Evolutionary conservation across 371 early-diverging fungal species (phyloP), one percentile per base, ranked within the genome.

Genomic region (Coemansia sp.): DNA sequence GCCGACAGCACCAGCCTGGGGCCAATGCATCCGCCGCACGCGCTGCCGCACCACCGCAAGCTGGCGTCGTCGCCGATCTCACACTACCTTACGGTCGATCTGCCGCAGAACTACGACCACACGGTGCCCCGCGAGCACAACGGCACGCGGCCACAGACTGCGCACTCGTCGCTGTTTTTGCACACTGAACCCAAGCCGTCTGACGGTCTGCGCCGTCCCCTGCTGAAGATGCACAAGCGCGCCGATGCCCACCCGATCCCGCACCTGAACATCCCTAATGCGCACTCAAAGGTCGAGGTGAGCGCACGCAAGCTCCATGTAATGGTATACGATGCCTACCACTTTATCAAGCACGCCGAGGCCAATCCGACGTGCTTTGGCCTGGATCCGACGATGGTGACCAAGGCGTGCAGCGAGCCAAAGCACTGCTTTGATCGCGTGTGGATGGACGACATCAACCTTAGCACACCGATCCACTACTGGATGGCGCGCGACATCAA

Each of bases 401-500:
- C 38, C 59, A 47, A 62, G 60, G 45, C 70, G 11, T 75, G 75
- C 26, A 67, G 67, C 49, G 75, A 66, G 13, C 53, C 57, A n/a
- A 66, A 60, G 39, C 52, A 41, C n/a, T 75, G 75, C 51, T 66
- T 63, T 38, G 75, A 75, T 54, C 70, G 75, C 11, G 61, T 75
- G 41, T 75, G 75, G 75, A 61, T 66, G 56, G 75, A 75, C 54
- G 75, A 75, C 38, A 16, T 56, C 39, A 75, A 75, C 14, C 45
- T 75, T 26, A 62, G 62, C 63, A 70, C 70, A 0, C 51, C 57
- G 3, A 57, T 74, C 26, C 75, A 74, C 35, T 74, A 74, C 59
- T 74, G 75, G 75, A 65, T 74, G 70, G 75, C 75, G 10, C 66
- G 67, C 35, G 75, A 75, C 11, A 70, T 75, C 43, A 66, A 59